These are phyloP conservation scores for Dothistroma pini DNA, from an alignment of 2,329 filamentous ascomycete genomes.

Conservation along the genomic window DNA sequence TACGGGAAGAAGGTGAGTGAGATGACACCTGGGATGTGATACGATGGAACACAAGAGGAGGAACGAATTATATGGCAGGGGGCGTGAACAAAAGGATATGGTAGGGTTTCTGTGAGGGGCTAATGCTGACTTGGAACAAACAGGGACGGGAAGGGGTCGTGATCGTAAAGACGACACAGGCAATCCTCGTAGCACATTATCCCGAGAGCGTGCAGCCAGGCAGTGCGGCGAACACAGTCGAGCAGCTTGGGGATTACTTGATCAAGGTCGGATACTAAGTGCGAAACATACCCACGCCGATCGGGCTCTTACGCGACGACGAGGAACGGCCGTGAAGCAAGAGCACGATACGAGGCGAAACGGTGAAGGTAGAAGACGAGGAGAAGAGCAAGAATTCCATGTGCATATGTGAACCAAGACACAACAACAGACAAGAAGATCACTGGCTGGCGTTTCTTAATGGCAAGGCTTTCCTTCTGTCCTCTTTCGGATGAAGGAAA, in stretches of 20 bases:
- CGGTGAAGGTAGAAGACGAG: not conserved
- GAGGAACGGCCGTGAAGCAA: not conserved
- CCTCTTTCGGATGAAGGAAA: not conserved
- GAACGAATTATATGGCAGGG: not conserved
- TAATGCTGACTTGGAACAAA: slow-evolving; percentile 2
- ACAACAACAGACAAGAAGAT: slow-evolving; percentile 8
- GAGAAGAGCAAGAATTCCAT: not conserved
- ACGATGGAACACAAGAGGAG: not conserved
- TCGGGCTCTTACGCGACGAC: not conserved
- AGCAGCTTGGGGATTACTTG: slow-evolving; percentile 83
- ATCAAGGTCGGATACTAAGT: slow-evolving; percentile 68
- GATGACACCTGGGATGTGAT: not conserved
- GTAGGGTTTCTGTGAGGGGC: not conserved
- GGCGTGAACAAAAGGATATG: too few species aligned
- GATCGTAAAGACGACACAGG: slow-evolving; percentile 82
- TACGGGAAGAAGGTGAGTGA: slow-evolving; percentile 77
- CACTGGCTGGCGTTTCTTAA: slow-evolving; percentile 11
- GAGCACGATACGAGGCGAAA: slow-evolving; percentile 1
- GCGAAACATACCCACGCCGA: not conserved
- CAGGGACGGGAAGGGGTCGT: slow-evolving; percentile 77
- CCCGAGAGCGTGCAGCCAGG: slow-evolving; percentile 68
- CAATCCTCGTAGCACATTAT: slow-evolving; percentile 86
- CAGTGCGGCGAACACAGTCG: slow-evolving; percentile 72
- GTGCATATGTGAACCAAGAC: slow-evolving; percentile 26
- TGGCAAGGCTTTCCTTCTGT: not conserved